Percentiles rank a stretch among this genome's conserved stretches.
Evolutionary conservation across 768 basidiomycete genomes (phyloP).

Genomic region (Termitomyces sp.): DNA sequence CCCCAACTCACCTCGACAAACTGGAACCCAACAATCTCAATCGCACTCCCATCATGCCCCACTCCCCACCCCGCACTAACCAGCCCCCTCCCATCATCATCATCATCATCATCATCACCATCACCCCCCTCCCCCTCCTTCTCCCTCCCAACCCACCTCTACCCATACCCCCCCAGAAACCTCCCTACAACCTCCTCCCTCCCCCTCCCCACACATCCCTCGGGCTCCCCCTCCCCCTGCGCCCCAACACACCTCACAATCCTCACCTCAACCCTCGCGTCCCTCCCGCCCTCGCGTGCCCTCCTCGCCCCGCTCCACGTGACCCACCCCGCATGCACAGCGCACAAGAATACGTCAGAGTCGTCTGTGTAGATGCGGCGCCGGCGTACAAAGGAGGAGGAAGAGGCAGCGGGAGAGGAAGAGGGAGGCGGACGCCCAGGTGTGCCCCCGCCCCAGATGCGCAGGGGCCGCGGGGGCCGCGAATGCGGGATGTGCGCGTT

Average conservation of each 20-base stretch:
- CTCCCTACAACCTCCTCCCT: constrained; percentile 44
- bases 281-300: constrained; percentile 36
- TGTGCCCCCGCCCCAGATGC: constrained; percentile 71
- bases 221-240: constrained; percentile 18
- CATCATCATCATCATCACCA: constrained; percentile 47
- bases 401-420: neutral
- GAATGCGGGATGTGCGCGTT: constrained; percentile 51
- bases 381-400: neutral
- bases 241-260: constrained; percentile 33
- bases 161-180: constrained; percentile 43
- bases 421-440: constrained; percentile 25
- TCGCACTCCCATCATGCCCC: constrained; percentile 72
- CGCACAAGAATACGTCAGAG: constrained; percentile 67
- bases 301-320: constrained; percentile 39
- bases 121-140: constrained; percentile 26
- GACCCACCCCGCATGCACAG: constrained; percentile 61
- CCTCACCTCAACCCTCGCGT: constrained; percentile 36
- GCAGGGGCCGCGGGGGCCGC: constrained; percentile 43
- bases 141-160: constrained; percentile 29
- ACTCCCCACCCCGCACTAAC: constrained; percentile 76
- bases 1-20: constrained; percentile 53
- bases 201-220: constrained; percentile 26
- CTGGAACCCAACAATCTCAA: constrained; percentile 64
- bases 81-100: constrained; percentile 54
- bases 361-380: constrained; percentile 70